A percentile compares a stretch with the other conserved stretches of the same genome.
phyloP scores from a whole-genome alignment of 257 asterid species.

The Thymus mandschuricus region DNA sequence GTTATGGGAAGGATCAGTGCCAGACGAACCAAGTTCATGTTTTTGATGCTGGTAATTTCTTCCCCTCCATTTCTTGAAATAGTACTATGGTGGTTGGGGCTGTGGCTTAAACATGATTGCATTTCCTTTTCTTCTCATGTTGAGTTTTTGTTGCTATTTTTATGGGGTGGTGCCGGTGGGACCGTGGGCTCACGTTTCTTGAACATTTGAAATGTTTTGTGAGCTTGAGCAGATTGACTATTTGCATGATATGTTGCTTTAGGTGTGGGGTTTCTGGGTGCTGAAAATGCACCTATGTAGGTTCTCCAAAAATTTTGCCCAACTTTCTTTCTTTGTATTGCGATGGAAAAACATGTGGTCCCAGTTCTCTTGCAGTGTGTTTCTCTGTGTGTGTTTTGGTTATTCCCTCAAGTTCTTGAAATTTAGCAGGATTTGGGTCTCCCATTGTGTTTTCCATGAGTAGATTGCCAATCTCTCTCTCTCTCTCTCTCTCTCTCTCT shows the following conservation, averaged over 20 bases:
- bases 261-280: conserved; percentile 10
- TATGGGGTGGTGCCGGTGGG: background rate
- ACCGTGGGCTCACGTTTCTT: background rate
- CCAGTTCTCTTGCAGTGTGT: background rate
- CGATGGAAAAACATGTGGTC: background rate
- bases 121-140: background rate
- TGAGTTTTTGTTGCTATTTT: background rate
- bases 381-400: background rate
- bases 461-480: conserved; percentile 11
- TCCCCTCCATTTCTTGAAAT: background rate
- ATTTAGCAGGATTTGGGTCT: background rate
- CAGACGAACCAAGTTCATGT: conserved; percentile 94
- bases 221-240: too few relatives aligned
- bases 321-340: conserved; percentile 10
- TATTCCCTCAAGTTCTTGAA: conserved; percentile 6
- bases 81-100: background rate
- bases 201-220: background rate
- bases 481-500: background rate
- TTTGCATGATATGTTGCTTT: background rate
- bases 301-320: background rate
- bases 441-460: conserved; percentile 11
- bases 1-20: conserved; percentile 82
- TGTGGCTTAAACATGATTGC: background rate
- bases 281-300: conserved; percentile 13
- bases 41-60: conserved; percentile 65